A percentile compares a stretch with the other conserved stretches of the same genome.
These are phyloP conservation scores for Cyclospora cayetanensis DNA, from an alignment of 169 alveolate species.

Conservation along the genomic window DNA sequence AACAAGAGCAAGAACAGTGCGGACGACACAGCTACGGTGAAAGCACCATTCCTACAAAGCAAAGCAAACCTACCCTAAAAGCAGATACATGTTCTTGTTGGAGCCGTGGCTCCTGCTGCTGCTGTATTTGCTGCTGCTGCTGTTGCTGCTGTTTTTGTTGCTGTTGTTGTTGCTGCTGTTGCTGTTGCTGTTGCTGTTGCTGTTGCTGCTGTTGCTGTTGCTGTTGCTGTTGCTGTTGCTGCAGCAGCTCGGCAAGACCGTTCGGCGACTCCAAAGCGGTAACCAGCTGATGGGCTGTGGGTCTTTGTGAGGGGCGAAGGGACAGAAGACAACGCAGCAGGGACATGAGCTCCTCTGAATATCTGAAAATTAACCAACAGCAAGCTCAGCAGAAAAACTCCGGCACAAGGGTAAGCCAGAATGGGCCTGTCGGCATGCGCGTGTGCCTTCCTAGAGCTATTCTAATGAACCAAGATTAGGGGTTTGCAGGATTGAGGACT, in stretches of 20 bases:
- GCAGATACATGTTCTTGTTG: too few species aligned
- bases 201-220: not conserved
- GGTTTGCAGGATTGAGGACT: not conserved
- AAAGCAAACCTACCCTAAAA: not conserved
- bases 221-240: not conserved
- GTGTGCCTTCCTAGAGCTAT: not conserved
- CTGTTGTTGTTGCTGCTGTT: not conserved
- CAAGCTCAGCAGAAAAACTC: not conserved
- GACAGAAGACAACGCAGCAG: constrained; percentile 26
- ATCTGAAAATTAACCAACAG: not conserved
- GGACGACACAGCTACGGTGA: not conserved
- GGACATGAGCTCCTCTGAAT: not conserved
- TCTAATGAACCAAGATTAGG: not conserved
- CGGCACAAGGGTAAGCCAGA: not conserved
- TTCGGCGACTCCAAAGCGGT: not conserved
- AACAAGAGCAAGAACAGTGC: not conserved
- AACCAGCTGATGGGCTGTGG: constrained; percentile 10
- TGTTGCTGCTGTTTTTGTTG: not conserved
- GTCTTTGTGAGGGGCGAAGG: not conserved
- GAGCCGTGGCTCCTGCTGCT: too few species aligned
- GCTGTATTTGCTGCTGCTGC: not conserved
- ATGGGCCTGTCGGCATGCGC: not conserved
- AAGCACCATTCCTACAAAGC: too few species aligned
- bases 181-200: not conserved
- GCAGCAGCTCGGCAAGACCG: not conserved